Evolutionary conservation across 345 rosid species (phyloP).

Genomic region (Brassica cretica): DNA sequence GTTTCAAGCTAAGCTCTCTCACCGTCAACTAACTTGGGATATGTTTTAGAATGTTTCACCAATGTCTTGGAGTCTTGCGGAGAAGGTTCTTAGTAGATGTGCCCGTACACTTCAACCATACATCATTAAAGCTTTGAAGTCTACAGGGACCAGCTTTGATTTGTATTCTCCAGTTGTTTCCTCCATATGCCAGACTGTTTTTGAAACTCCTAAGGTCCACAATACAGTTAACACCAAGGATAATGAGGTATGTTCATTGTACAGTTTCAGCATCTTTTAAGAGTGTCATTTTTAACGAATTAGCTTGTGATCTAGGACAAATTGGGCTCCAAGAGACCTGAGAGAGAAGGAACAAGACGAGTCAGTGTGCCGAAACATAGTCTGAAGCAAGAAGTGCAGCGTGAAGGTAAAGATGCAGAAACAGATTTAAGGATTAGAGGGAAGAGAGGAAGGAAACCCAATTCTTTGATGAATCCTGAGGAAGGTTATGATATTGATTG

Average conservation of each 20-base stretch:
- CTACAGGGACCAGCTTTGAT: constrained; percentile 45
- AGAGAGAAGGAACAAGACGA: not conserved
- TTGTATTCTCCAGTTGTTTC: constrained; percentile 62
- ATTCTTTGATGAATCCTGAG: not conserved
- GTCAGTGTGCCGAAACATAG: not conserved
- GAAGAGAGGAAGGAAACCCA: constrained; percentile 1
- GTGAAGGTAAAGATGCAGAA: not conserved
- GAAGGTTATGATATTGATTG: not conserved
- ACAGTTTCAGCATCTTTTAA: not conserved
- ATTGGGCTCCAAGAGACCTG: not conserved
- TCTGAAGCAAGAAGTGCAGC: not conserved
- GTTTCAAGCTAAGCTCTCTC: not conserved
- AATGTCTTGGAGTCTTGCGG: constrained; percentile 45
- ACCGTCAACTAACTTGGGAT: constrained; percentile 1
- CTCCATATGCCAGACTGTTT: constrained; percentile 44
- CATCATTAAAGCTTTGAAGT: constrained; percentile 55
- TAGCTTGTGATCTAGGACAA: not conserved
- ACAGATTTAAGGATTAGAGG: not conserved
- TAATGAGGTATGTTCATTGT: constrained; percentile 43
- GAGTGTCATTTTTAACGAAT: not conserved
- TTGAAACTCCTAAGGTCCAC: not conserved
- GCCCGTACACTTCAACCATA: constrained; percentile 57
- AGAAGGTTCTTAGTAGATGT: constrained; percentile 60
- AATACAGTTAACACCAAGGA: constrained; percentile 29
- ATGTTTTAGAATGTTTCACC: constrained; percentile 54